Base-by-base conservation (phyloP, 1,284 basidiomycete genomes). In the Ganoderma leucocontextum region DNA sequence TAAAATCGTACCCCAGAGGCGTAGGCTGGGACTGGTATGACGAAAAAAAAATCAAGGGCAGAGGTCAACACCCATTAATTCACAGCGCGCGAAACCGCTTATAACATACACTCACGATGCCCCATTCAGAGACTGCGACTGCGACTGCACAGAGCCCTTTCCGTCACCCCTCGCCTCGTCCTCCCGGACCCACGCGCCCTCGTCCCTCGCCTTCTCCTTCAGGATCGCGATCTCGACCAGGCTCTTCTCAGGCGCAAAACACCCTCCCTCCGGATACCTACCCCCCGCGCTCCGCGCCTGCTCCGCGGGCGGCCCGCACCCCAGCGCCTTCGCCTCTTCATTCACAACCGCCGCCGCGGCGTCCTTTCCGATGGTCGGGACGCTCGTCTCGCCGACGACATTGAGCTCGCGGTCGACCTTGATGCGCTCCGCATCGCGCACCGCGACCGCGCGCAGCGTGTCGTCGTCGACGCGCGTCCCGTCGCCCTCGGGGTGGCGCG, bases 211-310 rank as follows among this genome's bases (percentile, higher is more conserved):
- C 6, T 63, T 68, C 9, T 70, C 74, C 60, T 71, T 67, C 53
- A 74, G 39, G 58, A 55, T 66, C 39, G 58, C 68, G 13, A 68
- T 33, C 62, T 70, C 72, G 17, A 64, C 69, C 4, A 70, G 70
- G 63, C 67, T 62, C 33, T 42, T 55, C 41, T 25, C 62, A 8
- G 67, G 67, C 33, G 44, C 55, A 59, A 73, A 73, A 44, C 29
- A 29, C 29, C 67, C 70, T 15, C 70, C 71, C 35, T 67, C 62
- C n/a, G 77, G 75, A 55, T 78, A 75, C 67, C 72, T 74, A 25
- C 76, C 74, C 6, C 78, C 76, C n/a, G 77, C 79, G 17, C 75
- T 68, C 70, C 78, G 75, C 29, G 77, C 79, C 61, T 77, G 74
- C 1, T 2, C 29, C 29, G 29, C 29, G 29, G 29, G 29, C 29